phyloP scores from a whole-genome alignment of 2,329 filamentous ascomycete species.

The Blastomyces percursus region DNA sequence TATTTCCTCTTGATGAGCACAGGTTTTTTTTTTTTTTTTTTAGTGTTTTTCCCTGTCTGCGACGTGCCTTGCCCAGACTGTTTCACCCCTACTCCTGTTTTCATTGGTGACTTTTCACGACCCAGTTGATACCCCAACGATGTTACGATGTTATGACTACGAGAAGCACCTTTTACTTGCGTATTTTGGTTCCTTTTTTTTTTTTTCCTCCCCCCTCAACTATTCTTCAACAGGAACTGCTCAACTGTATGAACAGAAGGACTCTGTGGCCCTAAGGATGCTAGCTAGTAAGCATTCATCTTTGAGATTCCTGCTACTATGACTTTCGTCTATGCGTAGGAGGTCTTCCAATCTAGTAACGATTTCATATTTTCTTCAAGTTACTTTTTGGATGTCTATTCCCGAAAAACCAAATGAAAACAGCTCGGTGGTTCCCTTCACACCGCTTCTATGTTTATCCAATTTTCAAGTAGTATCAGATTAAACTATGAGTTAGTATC shows the following conservation, averaged over 20 bases:
- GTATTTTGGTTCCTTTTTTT: not conserved
- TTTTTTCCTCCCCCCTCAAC: not conserved
- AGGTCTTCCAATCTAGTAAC: not conserved
- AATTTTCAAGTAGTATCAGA: not conserved
- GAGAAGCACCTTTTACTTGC: not conserved
- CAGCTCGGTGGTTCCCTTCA: not conserved
- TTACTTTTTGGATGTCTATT: not conserved
- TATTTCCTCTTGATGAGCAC: not conserved
- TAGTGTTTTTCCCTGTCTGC: not conserved
- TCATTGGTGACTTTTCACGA: not conserved
- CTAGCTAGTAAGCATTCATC: not conserved
- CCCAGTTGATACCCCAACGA: not conserved
- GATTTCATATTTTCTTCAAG: not conserved
- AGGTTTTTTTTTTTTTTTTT: not conserved
- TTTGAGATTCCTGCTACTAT: not conserved
- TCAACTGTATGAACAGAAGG: not conserved
- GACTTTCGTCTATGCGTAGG: not conserved
- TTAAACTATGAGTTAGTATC: no score
- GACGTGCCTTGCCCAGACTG: not conserved
- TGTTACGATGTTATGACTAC: not conserved
- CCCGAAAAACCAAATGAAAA: not conserved
- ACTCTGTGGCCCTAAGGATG: not conserved
- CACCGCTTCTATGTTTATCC: not conserved
- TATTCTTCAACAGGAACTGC: not conserved
- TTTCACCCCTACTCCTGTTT: no score